Base-by-base conservation (phyloP, 176 grass and related monocot genomes). In the Eragrostis curvula region DNA sequence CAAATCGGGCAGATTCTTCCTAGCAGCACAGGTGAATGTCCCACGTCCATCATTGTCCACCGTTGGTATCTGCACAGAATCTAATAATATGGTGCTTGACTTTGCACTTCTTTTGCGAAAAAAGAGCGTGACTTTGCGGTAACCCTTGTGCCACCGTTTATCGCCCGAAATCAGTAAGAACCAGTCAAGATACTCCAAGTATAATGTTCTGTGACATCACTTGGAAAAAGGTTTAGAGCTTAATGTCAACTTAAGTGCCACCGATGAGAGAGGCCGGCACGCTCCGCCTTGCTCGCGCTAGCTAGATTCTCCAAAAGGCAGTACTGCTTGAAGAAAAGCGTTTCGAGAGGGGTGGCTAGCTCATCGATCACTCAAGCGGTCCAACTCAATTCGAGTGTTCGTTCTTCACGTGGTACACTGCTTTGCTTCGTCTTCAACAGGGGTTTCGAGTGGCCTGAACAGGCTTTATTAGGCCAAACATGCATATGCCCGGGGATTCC, bases 1-100 rank as follows among this genome's bases (percentile, higher is more conserved):
- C 78, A 85, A 77, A 81, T 66, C 71, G 21, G 48, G 77, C 66
- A 72, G 72, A 89, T 85, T 89, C 88, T 80, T 42, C 71, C 44
- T 1, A 32, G 44, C 24, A 15, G 51, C 66, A 66, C 14, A 85
- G 49, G 41, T 53, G 78, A 49, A 58, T 12, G 64, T 28, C 25
- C 71, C 36, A 27, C 24, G 41, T 42, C 82, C 82, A 57, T 47
- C 56, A 46, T 64, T 76, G 30, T 70, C 71, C 83, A 64, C 83
- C 83, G 56, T 29, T 78, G 83, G 83, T 85, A 81, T 85, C 65
- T 82, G 17, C n/a, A n/a, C 17, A 51, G 78, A 78, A 82, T 82
- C 83, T 66, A 72, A 89, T 66, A 9, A 86, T 82, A 71, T 65
- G 76, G 57, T 21, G 50, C 28, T 15, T 51, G 61, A 66, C 61